These are phyloP conservation scores for Fusarium kyushuense DNA, from an alignment of 2,329 filamentous ascomycete genomes.

Conservation along the genomic window DNA sequence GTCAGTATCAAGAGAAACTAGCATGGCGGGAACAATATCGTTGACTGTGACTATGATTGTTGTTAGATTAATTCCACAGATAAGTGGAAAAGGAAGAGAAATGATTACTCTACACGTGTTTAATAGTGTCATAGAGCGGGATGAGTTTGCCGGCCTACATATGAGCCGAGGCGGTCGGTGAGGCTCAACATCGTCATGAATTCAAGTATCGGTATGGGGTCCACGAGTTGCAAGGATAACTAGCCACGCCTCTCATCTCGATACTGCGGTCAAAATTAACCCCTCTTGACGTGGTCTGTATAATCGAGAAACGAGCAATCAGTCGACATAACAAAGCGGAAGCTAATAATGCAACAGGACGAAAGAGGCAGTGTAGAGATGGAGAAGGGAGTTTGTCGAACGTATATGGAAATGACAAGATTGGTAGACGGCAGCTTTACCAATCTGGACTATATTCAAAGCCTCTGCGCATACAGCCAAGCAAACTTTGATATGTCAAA, in stretches of 20 bases:
- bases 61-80: conserved; percentile 7
- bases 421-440: conserved; percentile 14
- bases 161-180: conserved; percentile 36
- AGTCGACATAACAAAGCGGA: conserved; percentile 6
- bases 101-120: background rate
- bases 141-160: conserved; percentile 17
- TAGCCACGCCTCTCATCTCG: conserved; percentile 22
- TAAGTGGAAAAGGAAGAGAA: background rate
- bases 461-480: conserved; percentile 3
- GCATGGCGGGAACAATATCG: background rate
- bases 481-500: conserved; percentile 9
- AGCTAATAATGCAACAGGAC: conserved; percentile 6
- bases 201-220: conserved; percentile 22
- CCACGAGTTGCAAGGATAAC: conserved; percentile 28
- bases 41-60: background rate
- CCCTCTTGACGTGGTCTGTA: conserved; percentile 12
- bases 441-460: conserved; percentile 20
- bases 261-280: conserved; percentile 7
- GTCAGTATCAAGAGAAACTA: background rate
- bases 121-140: conserved; percentile 15
- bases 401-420: background rate
- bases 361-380: conserved; percentile 1
- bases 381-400: conserved; percentile 3
- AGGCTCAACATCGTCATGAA: conserved; percentile 37
- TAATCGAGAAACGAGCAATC: conserved; percentile 19